Evolutionary conservation across 2,329 filamentous ascomycete species (phyloP).

Genomic region (Cadophora sp.): DNA sequence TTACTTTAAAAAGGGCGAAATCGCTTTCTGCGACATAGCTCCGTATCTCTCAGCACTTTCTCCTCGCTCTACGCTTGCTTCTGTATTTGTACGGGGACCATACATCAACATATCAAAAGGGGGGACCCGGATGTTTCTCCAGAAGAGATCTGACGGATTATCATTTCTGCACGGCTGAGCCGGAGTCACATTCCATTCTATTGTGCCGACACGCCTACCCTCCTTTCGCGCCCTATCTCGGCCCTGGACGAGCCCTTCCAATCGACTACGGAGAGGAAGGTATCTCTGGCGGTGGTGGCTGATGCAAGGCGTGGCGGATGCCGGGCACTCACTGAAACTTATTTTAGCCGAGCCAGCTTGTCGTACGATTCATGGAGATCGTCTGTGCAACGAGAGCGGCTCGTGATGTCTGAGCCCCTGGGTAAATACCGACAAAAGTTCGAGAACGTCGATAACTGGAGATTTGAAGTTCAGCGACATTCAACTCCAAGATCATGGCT

Average conservation of each 20-base stretch:
- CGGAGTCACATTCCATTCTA: background rate
- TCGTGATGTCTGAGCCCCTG: background rate
- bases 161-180: background rate
- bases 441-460: background rate
- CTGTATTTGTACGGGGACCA: background rate
- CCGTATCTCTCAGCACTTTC: conserved; percentile 3
- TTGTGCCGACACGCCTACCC: background rate
- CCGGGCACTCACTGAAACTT: conserved; percentile 7
- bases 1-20: background rate
- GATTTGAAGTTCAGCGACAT: background rate
- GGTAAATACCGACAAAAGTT: conserved; percentile 4
- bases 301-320: conserved; percentile 11
- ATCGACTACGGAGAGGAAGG: background rate
- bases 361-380: background rate
- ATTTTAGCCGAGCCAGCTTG: conserved; percentile 12
- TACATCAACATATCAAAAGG: conserved; percentile 4
- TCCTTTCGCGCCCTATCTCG: background rate
- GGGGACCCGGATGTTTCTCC: background rate
- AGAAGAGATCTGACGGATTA: background rate
- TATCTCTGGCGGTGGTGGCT: background rate
- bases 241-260: background rate
- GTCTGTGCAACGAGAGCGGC: background rate
- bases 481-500: background rate
- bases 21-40: background rate
- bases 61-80: background rate